Conservation (phyloP, 495 filamentous ascomycete genomes). For the Haplographium delicatum region DNA sequence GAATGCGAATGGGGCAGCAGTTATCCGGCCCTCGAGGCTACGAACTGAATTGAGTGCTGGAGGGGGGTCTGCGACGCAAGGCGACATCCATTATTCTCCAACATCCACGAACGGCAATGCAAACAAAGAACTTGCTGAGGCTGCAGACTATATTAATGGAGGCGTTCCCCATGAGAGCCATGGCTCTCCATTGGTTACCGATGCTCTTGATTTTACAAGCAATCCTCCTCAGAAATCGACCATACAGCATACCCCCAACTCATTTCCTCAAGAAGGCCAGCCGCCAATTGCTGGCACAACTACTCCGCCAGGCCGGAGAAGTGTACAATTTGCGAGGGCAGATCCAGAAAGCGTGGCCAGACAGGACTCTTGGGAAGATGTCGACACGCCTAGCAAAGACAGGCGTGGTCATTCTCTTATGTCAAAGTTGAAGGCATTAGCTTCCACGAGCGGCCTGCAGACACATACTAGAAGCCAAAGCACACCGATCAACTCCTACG, state of each 20-base stretch:
- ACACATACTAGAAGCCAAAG: conserved; percentile 39
- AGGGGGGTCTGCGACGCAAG: background rate
- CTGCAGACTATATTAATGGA: conserved; percentile 41
- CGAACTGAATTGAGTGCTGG: conserved; percentile 9
- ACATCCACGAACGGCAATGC: conserved; percentile 12
- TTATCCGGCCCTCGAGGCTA: conserved; percentile 11
- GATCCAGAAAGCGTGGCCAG: conserved; percentile 46
- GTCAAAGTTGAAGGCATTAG: conserved; percentile 58
- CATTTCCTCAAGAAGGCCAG: conserved; percentile 8
- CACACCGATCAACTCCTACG: conserved; percentile 29
- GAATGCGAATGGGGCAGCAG: conserved; percentile 16
- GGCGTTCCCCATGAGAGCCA: conserved; percentile 29
- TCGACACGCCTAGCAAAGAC: conserved; percentile 39
- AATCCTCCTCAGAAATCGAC: conserved; percentile 15
- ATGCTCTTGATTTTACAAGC: conserved; percentile 16
- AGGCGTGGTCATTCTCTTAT: conserved; percentile 57
- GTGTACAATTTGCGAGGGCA: conserved; percentile 60
- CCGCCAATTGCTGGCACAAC: conserved; percentile 31
- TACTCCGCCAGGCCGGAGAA: conserved; percentile 46
- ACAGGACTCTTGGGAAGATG: conserved; percentile 54
- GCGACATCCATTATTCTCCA: conserved; percentile 3
- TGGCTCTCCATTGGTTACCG: conserved; percentile 18
- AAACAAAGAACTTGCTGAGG: conserved; percentile 22
- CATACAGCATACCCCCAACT: conserved; percentile 10
- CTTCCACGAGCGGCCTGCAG: conserved; percentile 34